phyloP scores from a whole-genome alignment of 805 yeast genomes.

The Cyberlindnera japonica region DNA sequence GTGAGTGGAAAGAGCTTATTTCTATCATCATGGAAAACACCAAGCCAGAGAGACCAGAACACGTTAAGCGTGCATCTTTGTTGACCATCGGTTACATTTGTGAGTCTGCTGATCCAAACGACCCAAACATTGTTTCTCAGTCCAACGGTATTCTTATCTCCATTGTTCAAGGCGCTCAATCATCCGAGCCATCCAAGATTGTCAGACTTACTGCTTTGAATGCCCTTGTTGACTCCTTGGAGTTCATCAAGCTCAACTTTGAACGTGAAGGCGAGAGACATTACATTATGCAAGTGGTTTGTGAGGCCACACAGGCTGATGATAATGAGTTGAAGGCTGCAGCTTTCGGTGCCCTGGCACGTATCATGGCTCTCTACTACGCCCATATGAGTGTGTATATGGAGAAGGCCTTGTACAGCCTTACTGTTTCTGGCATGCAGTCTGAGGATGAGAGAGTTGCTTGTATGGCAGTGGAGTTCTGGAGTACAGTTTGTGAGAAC shows the following conservation, averaged over 20 bases:
- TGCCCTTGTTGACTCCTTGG: slow-evolving; percentile 87
- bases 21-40: slow-evolving; percentile 83
- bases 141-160: slow-evolving; percentile 92
- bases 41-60: slow-evolving; percentile 66
- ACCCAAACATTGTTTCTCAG: slow-evolving; percentile 71
- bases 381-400: slow-evolving; percentile 87
- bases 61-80: slow-evolving; percentile 82
- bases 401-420: slow-evolving; percentile 92
- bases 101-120: slow-evolving; percentile 82
- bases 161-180: slow-evolving; percentile 93
- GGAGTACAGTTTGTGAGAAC: slow-evolving; percentile 99
- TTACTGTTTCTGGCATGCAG: slow-evolving; percentile 91
- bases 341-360: slow-evolving; percentile 92
- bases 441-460: slow-evolving; percentile 79
- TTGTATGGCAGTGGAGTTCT: slow-evolving; percentile 97
- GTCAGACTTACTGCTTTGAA: slow-evolving; percentile 90
- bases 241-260: slow-evolving; percentile 84
- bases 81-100: slow-evolving; percentile 94
- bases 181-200: slow-evolving; percentile 64
- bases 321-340: slow-evolving; percentile 83
- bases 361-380: slow-evolving; percentile 87
- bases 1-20: slow-evolving; percentile 87
- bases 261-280: slow-evolving; percentile 93
- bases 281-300: slow-evolving; percentile 96
- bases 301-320: slow-evolving; percentile 95